Conservation (phyloP, 495 filamentous ascomycete species). For the Penicillium silybi region DNA sequence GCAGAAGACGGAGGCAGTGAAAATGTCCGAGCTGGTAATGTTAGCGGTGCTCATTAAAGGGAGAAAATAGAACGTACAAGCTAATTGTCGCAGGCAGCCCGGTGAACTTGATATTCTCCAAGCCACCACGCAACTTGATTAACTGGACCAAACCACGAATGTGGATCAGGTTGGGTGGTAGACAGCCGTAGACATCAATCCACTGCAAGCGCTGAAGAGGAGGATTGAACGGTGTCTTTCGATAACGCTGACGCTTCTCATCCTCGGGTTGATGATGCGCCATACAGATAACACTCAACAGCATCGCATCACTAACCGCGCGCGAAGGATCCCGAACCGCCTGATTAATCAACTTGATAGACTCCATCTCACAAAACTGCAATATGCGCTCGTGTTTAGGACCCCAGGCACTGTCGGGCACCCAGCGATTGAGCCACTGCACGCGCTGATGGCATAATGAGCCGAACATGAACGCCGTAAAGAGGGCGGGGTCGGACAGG, state of each 20-base stretch:
- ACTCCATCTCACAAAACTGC: slow-evolving; percentile 33
- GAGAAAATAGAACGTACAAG: slow-evolving; percentile 27
- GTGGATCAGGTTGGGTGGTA: slow-evolving; percentile 37
- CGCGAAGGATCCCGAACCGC: slow-evolving; percentile 30
- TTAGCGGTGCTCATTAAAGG: not conserved
- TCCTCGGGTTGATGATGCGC: slow-evolving; percentile 35
- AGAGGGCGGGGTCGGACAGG: slow-evolving; percentile 32
- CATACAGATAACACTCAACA: slow-evolving; percentile 42
- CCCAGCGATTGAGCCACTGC: slow-evolving; percentile 31
- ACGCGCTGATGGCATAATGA: slow-evolving; percentile 39
- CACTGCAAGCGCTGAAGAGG: slow-evolving; percentile 41
- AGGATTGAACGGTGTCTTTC: slow-evolving; percentile 29
- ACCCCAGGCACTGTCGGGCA: slow-evolving; percentile 17
- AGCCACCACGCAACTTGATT: slow-evolving; percentile 33
- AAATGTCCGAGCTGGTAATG: slow-evolving; percentile 30
- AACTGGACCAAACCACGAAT: slow-evolving; percentile 34
- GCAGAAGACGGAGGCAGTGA: slow-evolving; percentile 29
- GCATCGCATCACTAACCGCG: slow-evolving; percentile 32
- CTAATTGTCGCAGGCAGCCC: slow-evolving; percentile 32
- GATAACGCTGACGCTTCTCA: slow-evolving; percentile 3
- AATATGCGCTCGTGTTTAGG: slow-evolving; percentile 26
- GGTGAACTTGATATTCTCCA: slow-evolving; percentile 27
- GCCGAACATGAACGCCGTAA: slow-evolving; percentile 38
- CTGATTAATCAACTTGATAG: slow-evolving; percentile 35
- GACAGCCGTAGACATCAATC: slow-evolving; percentile 40